Conservation (phyloP, 371 early-diverging fungal genomes). For the Encephalitozoon hellem region DNA sequence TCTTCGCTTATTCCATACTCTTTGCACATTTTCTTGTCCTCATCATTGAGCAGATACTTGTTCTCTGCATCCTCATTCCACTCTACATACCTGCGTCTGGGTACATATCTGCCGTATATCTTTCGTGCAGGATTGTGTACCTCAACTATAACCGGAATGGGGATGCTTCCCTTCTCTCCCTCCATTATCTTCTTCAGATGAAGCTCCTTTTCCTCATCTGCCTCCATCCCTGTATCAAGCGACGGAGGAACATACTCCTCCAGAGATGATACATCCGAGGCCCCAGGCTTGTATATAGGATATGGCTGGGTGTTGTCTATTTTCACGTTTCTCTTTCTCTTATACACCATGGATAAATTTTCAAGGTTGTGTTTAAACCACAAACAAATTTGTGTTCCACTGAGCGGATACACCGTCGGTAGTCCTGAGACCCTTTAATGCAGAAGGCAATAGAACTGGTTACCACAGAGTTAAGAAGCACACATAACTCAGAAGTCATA, state of each 20-base stretch:
- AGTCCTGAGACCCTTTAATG: background rate
- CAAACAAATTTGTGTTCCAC: background rate
- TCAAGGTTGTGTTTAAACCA: background rate
- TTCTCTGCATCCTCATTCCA: conserved; percentile 42
- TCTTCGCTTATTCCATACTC: background rate
- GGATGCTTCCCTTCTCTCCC: conserved; percentile 30
- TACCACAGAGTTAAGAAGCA: background rate
- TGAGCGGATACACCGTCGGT: background rate
- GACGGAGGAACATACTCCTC: conserved; percentile 38
- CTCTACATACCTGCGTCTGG: conserved; percentile 17
- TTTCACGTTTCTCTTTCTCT: conserved; percentile 40
- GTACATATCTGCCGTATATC: conserved; percentile 7
- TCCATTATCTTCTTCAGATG: conserved; percentile 49
- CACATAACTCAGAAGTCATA: background rate
- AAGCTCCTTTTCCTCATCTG: conserved; percentile 56
- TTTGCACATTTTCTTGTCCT: conserved; percentile 21
- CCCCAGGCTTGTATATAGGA: background rate
- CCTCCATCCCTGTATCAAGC: conserved; percentile 56
- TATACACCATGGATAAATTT: conserved; percentile 25
- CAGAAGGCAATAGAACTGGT: background rate
- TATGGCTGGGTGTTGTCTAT: conserved; percentile 2
- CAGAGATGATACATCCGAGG: background rate
- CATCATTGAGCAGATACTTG: conserved; percentile 25
- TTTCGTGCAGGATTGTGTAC: conserved; percentile 4
- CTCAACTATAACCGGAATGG: conserved; percentile 45